These are phyloP conservation scores for Astraeus odoratus DNA, from an alignment of 768 basidiomycete species.

Conservation along the genomic window DNA sequence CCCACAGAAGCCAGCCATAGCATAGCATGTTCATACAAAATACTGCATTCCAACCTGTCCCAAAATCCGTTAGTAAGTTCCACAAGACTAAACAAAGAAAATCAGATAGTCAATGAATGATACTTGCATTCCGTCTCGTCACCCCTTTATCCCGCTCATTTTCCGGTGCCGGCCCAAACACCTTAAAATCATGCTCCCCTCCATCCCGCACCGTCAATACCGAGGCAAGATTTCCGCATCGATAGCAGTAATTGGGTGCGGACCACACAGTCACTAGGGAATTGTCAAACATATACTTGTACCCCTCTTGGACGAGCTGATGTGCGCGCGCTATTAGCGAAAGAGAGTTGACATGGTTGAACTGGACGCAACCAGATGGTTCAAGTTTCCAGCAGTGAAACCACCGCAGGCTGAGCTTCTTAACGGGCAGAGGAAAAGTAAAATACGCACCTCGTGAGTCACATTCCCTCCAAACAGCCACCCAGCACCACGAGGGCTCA, in stretches of 20 bases:
- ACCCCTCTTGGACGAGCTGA: slow-evolving; percentile 94
- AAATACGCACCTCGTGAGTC: slow-evolving; percentile 61
- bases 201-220: slow-evolving; percentile 77
- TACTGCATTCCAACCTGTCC: slow-evolving; percentile 32
- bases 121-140: slow-evolving; percentile 62
- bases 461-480: slow-evolving; percentile 90
- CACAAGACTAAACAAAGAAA: background rate
- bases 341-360: slow-evolving; percentile 88
- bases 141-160: slow-evolving; percentile 81
- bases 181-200: slow-evolving; percentile 55
- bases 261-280: slow-evolving; percentile 91
- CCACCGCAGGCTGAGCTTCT: background rate
- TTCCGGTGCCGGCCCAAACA: slow-evolving; percentile 84
- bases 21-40: slow-evolving; percentile 26
- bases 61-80: slow-evolving; percentile 1
- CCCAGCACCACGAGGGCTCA: slow-evolving; percentile 92
- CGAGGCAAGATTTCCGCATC: slow-evolving; percentile 86
- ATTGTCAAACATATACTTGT: slow-evolving; percentile 95
- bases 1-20: background rate
- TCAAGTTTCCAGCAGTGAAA: background rate
- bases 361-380: slow-evolving; percentile 40
- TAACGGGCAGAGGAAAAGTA: background rate
- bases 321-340: slow-evolving; percentile 90
- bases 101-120: no score
- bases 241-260: slow-evolving; percentile 82